Percentiles rank a stretch among this genome's conserved stretches.
Conservation (phyloP, 2,329 filamentous ascomycete genomes). For the Phyllosticta citribraziliensis region DNA sequence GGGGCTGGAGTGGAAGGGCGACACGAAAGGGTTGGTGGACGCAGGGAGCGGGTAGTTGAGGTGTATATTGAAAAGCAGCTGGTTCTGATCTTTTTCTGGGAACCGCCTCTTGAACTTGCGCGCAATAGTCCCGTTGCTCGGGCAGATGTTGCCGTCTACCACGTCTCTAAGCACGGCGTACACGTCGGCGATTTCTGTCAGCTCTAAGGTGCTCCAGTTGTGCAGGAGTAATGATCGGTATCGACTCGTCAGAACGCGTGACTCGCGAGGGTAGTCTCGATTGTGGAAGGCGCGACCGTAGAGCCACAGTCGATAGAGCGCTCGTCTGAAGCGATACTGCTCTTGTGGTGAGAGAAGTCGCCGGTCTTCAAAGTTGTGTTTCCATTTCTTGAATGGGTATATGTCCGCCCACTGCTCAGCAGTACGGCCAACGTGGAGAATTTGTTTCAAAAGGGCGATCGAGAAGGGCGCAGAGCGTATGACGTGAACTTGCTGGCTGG, state of each 20-base stretch:
- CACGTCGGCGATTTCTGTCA: slow-evolving; percentile 51
- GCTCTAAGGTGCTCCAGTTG: slow-evolving; percentile 46
- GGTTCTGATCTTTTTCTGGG: slow-evolving; percentile 36
- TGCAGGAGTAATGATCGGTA: slow-evolving; percentile 48
- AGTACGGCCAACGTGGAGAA: slow-evolving; percentile 43
- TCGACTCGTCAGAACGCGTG: slow-evolving; percentile 37
- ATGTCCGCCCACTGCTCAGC: slow-evolving; percentile 50
- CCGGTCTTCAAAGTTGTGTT: slow-evolving; percentile 44
- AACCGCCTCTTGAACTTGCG: slow-evolving; percentile 49
- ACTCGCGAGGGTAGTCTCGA: slow-evolving; percentile 39
- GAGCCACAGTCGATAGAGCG: slow-evolving; percentile 52
- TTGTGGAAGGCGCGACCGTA: slow-evolving; percentile 51
- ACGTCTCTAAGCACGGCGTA: slow-evolving; percentile 46
- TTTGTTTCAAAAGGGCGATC: slow-evolving; percentile 44
- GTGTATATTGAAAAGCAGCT: slow-evolving; percentile 44
- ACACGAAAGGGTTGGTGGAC: slow-evolving; percentile 33
- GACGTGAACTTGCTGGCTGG: slow-evolving; percentile 47
- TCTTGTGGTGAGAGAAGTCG: slow-evolving; percentile 43
- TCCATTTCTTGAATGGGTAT: slow-evolving; percentile 57
- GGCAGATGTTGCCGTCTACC: slow-evolving; percentile 49
- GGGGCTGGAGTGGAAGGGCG: slow-evolving; percentile 22
- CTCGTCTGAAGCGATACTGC: slow-evolving; percentile 43
- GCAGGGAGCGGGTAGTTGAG: slow-evolving; percentile 37
- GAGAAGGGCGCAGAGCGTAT: slow-evolving; percentile 44
- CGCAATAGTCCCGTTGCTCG: slow-evolving; percentile 50